A percentile compares a stretch with the other conserved stretches of the same genome.
These are phyloP conservation scores for Waitea zeae DNA, from an alignment of 1,284 basidiomycete genomes.

Conservation along the genomic window DNA sequence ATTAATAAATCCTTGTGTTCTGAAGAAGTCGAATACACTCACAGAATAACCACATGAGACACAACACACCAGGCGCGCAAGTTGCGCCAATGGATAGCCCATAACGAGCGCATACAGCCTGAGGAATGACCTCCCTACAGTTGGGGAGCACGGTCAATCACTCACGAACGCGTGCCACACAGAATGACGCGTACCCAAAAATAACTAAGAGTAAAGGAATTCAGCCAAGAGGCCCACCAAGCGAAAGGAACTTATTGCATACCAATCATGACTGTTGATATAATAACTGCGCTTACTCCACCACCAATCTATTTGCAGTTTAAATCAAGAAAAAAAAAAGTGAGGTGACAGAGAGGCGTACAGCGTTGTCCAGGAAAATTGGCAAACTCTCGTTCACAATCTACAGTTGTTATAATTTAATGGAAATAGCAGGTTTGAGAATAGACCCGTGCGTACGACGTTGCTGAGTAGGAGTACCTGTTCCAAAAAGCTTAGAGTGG, in stretches of 20 bases:
- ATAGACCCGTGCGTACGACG: constrained; percentile 46
- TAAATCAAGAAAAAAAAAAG: no score
- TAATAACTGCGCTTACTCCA: constrained; percentile 68
- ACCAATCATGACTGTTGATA: constrained; percentile 77
- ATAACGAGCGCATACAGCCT: constrained; percentile 76
- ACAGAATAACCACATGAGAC: constrained; percentile 71
- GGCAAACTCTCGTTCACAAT: constrained; percentile 88
- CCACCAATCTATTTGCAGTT: no score
- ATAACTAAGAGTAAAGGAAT: no score
- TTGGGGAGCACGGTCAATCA: no score
- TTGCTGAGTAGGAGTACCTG: constrained; percentile 72
- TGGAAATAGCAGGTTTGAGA: no score
- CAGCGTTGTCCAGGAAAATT: constrained; percentile 83
- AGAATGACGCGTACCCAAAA: no score
- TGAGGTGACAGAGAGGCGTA: no score
- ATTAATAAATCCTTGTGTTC: constrained; percentile 1
- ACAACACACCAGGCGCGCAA: constrained; percentile 69
- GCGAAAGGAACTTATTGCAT: no score
- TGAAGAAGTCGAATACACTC: constrained; percentile 8
- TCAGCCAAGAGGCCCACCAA: no score
- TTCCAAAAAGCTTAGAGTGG: no score
- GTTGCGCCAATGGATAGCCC: constrained; percentile 80
- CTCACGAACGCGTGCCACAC: no score
- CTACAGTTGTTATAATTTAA: no score
- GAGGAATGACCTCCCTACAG: constrained; percentile 87